phyloP scores from a whole-genome alignment of 495 filamentous ascomycete genomes.

The Neurospora sp. region DNA sequence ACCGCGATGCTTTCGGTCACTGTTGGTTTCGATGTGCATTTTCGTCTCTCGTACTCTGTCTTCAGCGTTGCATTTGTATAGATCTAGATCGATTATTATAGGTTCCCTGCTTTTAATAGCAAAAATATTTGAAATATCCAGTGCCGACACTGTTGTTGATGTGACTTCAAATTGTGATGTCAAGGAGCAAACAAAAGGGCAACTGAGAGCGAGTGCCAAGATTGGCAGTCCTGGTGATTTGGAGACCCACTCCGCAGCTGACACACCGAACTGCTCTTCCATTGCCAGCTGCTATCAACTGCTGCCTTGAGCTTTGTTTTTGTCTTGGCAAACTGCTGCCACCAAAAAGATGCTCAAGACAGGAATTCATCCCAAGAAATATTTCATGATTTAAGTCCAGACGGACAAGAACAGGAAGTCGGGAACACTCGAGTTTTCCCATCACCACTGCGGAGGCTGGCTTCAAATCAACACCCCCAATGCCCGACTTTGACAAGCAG shows the following conservation, averaged over 20 bases:
- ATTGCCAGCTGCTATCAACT: not conserved
- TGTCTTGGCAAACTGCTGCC: not conserved
- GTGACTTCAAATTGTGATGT: not conserved
- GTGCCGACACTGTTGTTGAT: not conserved
- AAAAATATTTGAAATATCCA: not conserved
- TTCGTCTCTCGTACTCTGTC: not conserved
- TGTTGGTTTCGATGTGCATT: not conserved
- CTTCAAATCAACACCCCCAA: not conserved
- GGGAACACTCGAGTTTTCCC: not conserved
- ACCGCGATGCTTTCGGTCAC: not conserved
- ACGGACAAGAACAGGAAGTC: not conserved
- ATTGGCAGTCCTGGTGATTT: not conserved
- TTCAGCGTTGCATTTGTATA: not conserved
- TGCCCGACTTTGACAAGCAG: conserved; percentile 28
- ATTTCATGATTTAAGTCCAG: not conserved
- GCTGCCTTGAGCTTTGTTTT: not conserved
- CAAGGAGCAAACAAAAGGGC: not conserved
- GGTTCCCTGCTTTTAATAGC: not conserved
- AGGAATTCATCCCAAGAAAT: not conserved
- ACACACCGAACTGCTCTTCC: not conserved
- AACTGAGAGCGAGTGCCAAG: not conserved
- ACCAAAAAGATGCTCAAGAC: not conserved
- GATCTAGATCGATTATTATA: not conserved
- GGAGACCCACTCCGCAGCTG: not conserved
- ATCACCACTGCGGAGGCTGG: not conserved